A percentile compares a stretch with the other conserved stretches of the same genome.
Conservation (phyloP, 2,329 filamentous ascomycete species). For the Ceratocystis colombiana region DNA sequence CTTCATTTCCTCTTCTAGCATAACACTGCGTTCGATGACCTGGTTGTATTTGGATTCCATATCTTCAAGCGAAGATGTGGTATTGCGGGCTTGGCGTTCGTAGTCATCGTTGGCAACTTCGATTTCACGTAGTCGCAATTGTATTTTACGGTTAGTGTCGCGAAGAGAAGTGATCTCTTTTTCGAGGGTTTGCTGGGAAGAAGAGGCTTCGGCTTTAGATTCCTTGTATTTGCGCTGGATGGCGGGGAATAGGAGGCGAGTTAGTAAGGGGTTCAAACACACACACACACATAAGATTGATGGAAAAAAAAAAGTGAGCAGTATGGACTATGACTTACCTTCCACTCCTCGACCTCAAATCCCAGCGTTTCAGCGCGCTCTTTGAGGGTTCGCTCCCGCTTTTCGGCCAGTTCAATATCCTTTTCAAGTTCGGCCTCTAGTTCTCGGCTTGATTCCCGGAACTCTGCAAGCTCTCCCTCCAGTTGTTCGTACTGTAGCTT, state of each 20-base stretch:
- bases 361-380: constrained; percentile 75
- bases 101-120: constrained; percentile 98
- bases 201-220: constrained; percentile 76
- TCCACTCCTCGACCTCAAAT: constrained; percentile 97
- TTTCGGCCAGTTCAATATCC: constrained; percentile 91
- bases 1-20: constrained; percentile 93
- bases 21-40: constrained; percentile 78
- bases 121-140: constrained; percentile 79
- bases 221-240: constrained; percentile 90
- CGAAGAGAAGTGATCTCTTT: constrained; percentile 92
- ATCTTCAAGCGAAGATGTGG: constrained; percentile 89
- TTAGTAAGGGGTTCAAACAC: constrained; percentile 18
- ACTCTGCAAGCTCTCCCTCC: constrained; percentile 83
- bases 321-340: constrained; percentile 49
- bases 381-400: constrained; percentile 73
- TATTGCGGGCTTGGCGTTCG: constrained; percentile 90
- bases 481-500: constrained; percentile 91
- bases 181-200: constrained; percentile 75
- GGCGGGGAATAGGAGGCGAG: neutral
- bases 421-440: constrained; percentile 90
- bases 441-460: constrained; percentile 87
- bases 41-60: constrained; percentile 96
- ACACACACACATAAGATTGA: neutral
- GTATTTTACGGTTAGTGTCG: constrained; percentile 69
- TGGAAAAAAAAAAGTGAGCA: neutral